Evolutionary conservation across 2,329 filamentous ascomycete species (phyloP).

Genomic region (Xylariaceae sp.): DNA sequence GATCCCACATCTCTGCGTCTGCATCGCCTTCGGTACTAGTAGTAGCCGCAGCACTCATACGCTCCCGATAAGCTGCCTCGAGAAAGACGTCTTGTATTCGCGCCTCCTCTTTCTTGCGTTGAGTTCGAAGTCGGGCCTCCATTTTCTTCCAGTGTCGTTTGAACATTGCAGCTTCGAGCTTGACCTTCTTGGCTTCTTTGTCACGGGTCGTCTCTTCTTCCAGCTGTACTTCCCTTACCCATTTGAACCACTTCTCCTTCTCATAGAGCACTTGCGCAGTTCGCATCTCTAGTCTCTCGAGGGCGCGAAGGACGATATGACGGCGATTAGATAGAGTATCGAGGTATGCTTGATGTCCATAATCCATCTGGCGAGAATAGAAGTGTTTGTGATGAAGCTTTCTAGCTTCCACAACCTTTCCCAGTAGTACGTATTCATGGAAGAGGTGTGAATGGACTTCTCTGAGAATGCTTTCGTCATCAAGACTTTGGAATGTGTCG

Average conservation of each 20-base stretch:
- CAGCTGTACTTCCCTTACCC: conserved; percentile 42
- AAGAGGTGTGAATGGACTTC: conserved; percentile 41
- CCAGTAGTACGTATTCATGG: conserved; percentile 29
- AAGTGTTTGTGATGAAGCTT: conserved; percentile 33
- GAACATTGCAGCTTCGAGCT: conserved; percentile 45
- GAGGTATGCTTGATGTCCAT: conserved; percentile 33
- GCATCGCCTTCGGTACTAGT: conserved; percentile 30
- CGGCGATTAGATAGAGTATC: conserved; percentile 33
- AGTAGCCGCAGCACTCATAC: conserved; percentile 32
- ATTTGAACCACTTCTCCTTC: conserved; percentile 46
- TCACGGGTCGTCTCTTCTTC: conserved; percentile 43
- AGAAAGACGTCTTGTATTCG: conserved; percentile 43
- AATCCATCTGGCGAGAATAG: conserved; percentile 31
- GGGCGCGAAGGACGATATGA: conserved; percentile 33
- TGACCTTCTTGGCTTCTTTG: conserved; percentile 47
- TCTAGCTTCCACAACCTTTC: conserved; percentile 27
- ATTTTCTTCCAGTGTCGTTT: conserved; percentile 44
- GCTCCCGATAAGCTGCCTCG: conserved; percentile 40
- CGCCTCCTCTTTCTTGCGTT: conserved; percentile 40
- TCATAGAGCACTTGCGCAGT: conserved; percentile 42
- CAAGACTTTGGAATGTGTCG: conserved; percentile 38
- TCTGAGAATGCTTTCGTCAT: conserved; percentile 36
- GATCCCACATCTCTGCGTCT: conserved; percentile 43
- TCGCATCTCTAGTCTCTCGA: conserved; percentile 42
- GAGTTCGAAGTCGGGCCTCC: conserved; percentile 37